Percentiles rank a stretch among this genome's conserved stretches.
These are phyloP conservation scores for Paraphoma chrysanthemicola DNA, from an alignment of 2,329 filamentous ascomycete species.

Conservation along the genomic window DNA sequence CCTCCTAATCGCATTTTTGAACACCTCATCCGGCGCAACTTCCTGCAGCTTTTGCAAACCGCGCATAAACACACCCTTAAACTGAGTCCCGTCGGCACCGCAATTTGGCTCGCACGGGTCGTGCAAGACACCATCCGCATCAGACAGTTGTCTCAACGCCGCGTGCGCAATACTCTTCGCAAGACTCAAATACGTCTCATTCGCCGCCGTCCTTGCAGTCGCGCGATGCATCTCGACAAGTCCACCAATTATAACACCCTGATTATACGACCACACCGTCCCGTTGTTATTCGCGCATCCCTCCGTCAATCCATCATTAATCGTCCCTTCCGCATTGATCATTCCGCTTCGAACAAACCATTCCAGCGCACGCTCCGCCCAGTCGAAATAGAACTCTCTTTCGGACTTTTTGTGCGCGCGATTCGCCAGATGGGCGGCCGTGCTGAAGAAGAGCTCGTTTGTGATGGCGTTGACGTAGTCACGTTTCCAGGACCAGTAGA, in stretches of 20 bases:
- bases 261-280: constrained; percentile 62
- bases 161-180: constrained; percentile 50
- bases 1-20: constrained; percentile 61
- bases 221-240: constrained; percentile 61
- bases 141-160: constrained; percentile 45
- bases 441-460: constrained; percentile 64
- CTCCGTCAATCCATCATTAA: constrained; percentile 61
- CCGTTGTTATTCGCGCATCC: constrained; percentile 62
- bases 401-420: constrained; percentile 46
- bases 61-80: constrained; percentile 75
- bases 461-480: constrained; percentile 61
- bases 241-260: constrained; percentile 67
- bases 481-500: constrained; percentile 57
- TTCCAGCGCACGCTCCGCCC: constrained; percentile 57
- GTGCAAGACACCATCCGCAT: constrained; percentile 48
- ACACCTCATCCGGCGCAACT: constrained; percentile 58
- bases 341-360: constrained; percentile 61
- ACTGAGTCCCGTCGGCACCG: constrained; percentile 62
- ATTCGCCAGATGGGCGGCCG: constrained; percentile 63
- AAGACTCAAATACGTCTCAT: constrained; percentile 40
- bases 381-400: constrained; percentile 49
- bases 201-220: constrained; percentile 23
- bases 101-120: constrained; percentile 50
- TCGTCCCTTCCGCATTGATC: constrained; percentile 55
- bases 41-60: constrained; percentile 67